Base-by-base conservation (phyloP, 2,329 filamentous ascomycete species). In the Fusarium kyushuense region DNA sequence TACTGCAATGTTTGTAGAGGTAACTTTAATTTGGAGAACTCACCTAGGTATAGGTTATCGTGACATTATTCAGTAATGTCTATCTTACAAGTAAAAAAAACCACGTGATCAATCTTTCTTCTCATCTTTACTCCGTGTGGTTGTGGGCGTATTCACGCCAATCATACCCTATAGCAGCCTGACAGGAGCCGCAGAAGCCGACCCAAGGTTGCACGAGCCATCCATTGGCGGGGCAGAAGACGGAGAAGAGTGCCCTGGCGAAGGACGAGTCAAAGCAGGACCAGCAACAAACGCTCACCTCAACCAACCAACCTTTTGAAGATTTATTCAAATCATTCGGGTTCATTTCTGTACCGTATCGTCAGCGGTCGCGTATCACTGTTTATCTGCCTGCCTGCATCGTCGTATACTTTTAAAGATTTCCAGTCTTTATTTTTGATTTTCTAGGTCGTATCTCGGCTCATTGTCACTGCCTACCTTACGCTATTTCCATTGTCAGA, bases 141-240 rank as follows among this genome's bases (percentile, higher is more conserved):
- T 60, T 62, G 65, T 19, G 49, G 43, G 51, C 41, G 41, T 33
- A 49, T 53, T 61, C 35, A 19, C 42, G 52, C 71, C 71, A 73
- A 73, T 73, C 71, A 73, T 25, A 52, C 29, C 29, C 32, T 33
- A 45, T 33, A n/a, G 30, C 16, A 43, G 42, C 43, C 43, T 64
- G 58, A 58, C 66, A 63, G 60, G 55, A 62, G 55, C 59, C 70
- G 66, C 71, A 68, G 54, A 54, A 57, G 60, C 65, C 67, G 47
- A 51, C 47, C 25, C 47, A 41, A 46, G 25, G 43, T 63, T 51
- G 57, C 65, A 67, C 66, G 62, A 70, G 57, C 62, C 21, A 42
- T 17, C 41, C 57, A 58, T 53, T 64, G 59, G 61, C 61, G 59
- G 61, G 69, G 71, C 69, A 65, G 62, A 55, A 62, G 61, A 67